Base-by-base conservation (phyloP, 129 eudicot species). In the Deinandra increscens region DNA sequence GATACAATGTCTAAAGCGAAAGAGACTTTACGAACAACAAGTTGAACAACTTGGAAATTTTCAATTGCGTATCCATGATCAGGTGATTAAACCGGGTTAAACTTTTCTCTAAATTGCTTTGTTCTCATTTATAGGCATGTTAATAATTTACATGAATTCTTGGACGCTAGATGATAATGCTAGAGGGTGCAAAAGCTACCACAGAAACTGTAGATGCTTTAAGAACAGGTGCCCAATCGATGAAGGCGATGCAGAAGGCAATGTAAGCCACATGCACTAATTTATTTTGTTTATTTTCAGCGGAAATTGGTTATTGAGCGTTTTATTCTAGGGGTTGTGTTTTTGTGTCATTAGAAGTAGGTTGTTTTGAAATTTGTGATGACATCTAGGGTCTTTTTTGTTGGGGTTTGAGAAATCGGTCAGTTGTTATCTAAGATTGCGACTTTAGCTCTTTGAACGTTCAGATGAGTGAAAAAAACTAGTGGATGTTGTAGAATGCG, bases 181-280 rank as follows among this genome's bases (percentile, higher is more conserved):
- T 80, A 43, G 88, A 83, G 65, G 82, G 84, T 64, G 78, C 88
- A 73, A 83, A 77, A 77, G 84, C 84, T 56, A 83, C 85, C 14
- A 65, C 88, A 6, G 82, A 73, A 54, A 77, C 85, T 2, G 82
- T 83, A n/a, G 80, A 63, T 64, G 88, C 84, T 43, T 74, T 83
- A 48, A 77, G 82, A 80, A 62, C 80, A 13, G 88, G 88, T 64
- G 84, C 88, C 62, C 66, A 67, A 45, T 73, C 88, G 68, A 80
- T 83, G 88, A 83, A 83, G 60, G 71, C 77, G 38, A 76, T 83
- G 80, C 84, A 79, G 51, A 78, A 82, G 36, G 75, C 75, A 70
- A 54, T 51, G 86, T 75, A 66, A 78, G 76, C 53, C 7, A 50
- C 33, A 55, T 39, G 34, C 42, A 19, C 18, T 4, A 37, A 4